Base-by-base conservation (phyloP, 306 rosid species). In the Pyrus communis region DNA sequence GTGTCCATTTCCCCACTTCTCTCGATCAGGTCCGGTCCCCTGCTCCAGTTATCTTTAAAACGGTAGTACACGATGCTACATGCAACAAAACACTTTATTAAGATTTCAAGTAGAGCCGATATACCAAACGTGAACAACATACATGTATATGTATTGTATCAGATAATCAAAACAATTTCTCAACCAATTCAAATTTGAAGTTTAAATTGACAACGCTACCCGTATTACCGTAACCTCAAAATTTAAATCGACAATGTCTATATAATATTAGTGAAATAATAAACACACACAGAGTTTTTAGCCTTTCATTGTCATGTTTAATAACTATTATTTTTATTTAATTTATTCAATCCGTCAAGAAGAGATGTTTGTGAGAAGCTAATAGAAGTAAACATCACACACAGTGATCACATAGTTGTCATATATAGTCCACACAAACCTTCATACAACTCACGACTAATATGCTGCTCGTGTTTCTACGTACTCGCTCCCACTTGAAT, bases 1-100 rank as follows among this genome's bases (percentile, higher is more conserved):
- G 81, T 35, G 40, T 35, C 86, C 86, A 88, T 80, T 85, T 51
- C 62, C 17, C 33, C 59, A 22, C 17, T 59, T 59, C 30, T 59
- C 31, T 59, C 8, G 8, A 59, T 59, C 31, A 23, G 17, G 8
- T 59, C 30, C 63, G 7, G 4, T 10, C 17, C 64, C 28, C 17
- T 22, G 21, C 55, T 17, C 21, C 55, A 49, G 23, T 11, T 59
- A 12, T 59, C 64, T n/a, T n/a, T 0, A 22, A 59, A 22, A 15
- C 10, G 11, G 43, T 40, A 40, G 43, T 40, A 9, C 43, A 40
- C 43, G 5, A 49, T 49, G 55, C 55, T 17, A 49, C 55, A 49
- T 15, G 55, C 55, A 49, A 15, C 55, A 49, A 15, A 49, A 15
- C 55, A 49, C 55, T 49, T 49, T 7, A 11, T 4, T 40, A 9